Evolutionary conservation across 2,329 filamentous ascomycete species (phyloP), one percentile per base, ranked within the genome.

Genomic region (Colletotrichum incanum): DNA sequence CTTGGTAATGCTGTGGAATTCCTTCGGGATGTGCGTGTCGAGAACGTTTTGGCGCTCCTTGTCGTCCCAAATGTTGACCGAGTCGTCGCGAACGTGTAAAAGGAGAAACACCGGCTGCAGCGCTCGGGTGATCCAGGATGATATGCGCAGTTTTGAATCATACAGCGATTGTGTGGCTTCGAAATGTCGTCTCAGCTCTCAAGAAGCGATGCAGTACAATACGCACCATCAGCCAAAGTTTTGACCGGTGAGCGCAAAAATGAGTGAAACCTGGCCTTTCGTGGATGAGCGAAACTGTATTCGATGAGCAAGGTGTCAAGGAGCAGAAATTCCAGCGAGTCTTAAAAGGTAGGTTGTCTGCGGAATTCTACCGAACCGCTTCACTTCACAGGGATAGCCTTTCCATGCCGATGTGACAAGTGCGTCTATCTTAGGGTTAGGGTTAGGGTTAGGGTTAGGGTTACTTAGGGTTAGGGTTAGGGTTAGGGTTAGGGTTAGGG

Each of bases 81-180:
- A 82, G 55, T 86, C 82, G 66, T 93, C 90, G 79, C 93, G 94
- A 81, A 95, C 92, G 74, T 97, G 93, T 14, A 96, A 89, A 28
- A 97, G 87, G 34, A 97, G 84, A 78, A 94, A 93, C 1, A 96
- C 91, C 76, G n/a, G 43, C 41, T 47, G 37, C 61, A 39, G 58
- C 39, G 39, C 49, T 31, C 6, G 23, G 26, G 16, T 52, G 14
- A 31, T 31, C 7, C 26, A 52, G 16, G 41, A 16, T 12, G 5
- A 16, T 31, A 14, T 31, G 14, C 16, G 49, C 6, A 18, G 23
- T 31, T 20, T 8, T 28, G 23, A 14, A 8, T 52, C 26, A 31
- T 14, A 18, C 49, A 31, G 9, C 14, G 5, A 28, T 11, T 1
- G 26, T 7, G 6, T 52, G 6, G 5, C 26, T 31, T 31, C 16